Percentiles rank a stretch among this genome's conserved stretches.
Conservation (phyloP, 345 rosid species). For the Citrus mangshanensis region DNA sequence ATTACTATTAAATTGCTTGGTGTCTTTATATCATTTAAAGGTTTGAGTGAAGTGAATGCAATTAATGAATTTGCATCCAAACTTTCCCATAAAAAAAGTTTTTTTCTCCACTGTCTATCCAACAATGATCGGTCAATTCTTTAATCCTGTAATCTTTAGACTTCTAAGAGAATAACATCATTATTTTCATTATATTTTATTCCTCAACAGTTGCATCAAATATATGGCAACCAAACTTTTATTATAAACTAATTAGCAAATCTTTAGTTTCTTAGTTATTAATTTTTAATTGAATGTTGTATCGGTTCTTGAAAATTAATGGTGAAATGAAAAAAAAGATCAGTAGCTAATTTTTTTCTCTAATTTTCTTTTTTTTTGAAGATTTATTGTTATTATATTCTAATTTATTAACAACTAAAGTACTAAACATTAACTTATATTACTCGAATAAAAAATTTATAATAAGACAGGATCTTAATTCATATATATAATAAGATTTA, state of each 20-base stretch:
- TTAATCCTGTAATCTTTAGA: background rate
- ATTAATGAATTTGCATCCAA: conserved; percentile 58
- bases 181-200: background rate
- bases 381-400: too few relatives aligned
- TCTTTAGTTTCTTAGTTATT: too few relatives aligned
- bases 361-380: too few relatives aligned
- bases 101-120: background rate
- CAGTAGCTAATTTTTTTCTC: too few relatives aligned
- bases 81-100: background rate
- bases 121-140: conserved; percentile 14
- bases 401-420: too few relatives aligned
- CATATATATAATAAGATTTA: background rate
- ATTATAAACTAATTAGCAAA: too few relatives aligned
- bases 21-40: conserved; percentile 47
- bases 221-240: background rate
- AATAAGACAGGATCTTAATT: background rate
- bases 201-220: background rate
- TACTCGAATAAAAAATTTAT: too few relatives aligned
- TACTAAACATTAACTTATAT: too few relatives aligned
- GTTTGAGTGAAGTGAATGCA: conserved; percentile 35
- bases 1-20: background rate
- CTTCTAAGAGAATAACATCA: background rate
- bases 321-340: too few relatives aligned
- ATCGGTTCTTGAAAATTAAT: too few relatives aligned
- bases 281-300: too few relatives aligned